A percentile compares a stretch with the other conserved stretches of the same genome.
Conservation (phyloP, 2,329 filamentous ascomycete genomes). For the Dryadomyces quercivorus region DNA sequence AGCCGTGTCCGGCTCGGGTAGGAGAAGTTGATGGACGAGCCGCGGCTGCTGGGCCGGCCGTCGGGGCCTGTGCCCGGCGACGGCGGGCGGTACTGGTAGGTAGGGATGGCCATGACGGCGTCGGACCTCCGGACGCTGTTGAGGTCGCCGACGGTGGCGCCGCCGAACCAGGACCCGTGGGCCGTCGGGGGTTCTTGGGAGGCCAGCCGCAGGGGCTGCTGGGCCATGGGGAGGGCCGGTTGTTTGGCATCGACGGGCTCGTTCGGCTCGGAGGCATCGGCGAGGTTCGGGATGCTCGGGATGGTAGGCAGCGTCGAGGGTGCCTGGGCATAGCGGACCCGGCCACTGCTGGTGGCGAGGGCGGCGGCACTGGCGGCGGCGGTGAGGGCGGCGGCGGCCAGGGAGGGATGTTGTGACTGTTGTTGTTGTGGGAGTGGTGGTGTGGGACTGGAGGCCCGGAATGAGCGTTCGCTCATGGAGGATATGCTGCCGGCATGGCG, state of each 20-base stretch:
- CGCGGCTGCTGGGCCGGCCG: slow-evolving; percentile 30
- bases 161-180: slow-evolving; percentile 36
- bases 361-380: background rate
- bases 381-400: background rate
- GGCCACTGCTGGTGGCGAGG: background rate
- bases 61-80: slow-evolving; percentile 10
- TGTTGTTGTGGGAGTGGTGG: slow-evolving; percentile 19
- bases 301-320: background rate
- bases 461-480: slow-evolving; percentile 84
- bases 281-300: background rate
- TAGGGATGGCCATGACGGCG: slow-evolving; percentile 25
- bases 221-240: slow-evolving; percentile 4
- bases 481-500: slow-evolving; percentile 58
- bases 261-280: background rate
- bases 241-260: too few species aligned
- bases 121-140: slow-evolving; percentile 28
- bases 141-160: slow-evolving; percentile 28
- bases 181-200: slow-evolving; percentile 35
- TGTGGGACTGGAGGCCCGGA: slow-evolving; percentile 60
- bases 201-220: slow-evolving; percentile 34
- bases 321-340: background rate
- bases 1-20: slow-evolving; percentile 35
- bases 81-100: background rate
- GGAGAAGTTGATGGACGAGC: slow-evolving; percentile 44
- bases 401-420: background rate